Percentiles rank a stretch among this genome's conserved stretches.
phyloP scores from a whole-genome alignment of 768 basidiomycete species.

The Leccinum barrowsii region DNA sequence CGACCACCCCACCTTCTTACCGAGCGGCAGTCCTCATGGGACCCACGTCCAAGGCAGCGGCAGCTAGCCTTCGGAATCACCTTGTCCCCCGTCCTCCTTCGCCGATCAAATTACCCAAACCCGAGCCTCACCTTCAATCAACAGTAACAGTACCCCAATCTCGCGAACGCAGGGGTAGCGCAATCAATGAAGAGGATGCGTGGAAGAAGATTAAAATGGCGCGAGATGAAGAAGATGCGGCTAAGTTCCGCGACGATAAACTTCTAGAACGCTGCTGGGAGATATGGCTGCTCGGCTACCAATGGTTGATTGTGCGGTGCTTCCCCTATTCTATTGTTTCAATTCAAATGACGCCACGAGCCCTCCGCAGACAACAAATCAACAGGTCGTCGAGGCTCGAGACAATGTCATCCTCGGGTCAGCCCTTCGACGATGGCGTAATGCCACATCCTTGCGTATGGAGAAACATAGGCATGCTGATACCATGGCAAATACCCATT shows the following conservation, averaged over 20 bases:
- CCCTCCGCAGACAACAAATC: slow-evolving; percentile 56
- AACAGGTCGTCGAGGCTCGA: slow-evolving; percentile 67
- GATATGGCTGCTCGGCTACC: slow-evolving; percentile 66
- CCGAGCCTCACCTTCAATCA: slow-evolving; percentile 16
- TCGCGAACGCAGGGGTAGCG: slow-evolving; percentile 44
- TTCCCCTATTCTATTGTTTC: slow-evolving; percentile 12
- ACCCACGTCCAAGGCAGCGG: slow-evolving; percentile 14
- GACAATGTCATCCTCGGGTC: slow-evolving; percentile 60
- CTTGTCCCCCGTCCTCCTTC: slow-evolving; percentile 20
- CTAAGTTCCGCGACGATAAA: slow-evolving; percentile 58
- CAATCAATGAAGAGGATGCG: slow-evolving; percentile 67
- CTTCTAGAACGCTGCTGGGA: slow-evolving; percentile 71
- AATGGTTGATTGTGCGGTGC: slow-evolving; percentile 69
- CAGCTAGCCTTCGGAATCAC: slow-evolving; percentile 12
- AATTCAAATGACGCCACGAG: slow-evolving; percentile 9
- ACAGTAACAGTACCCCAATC: slow-evolving; percentile 16
- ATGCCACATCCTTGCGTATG: slow-evolving; percentile 32
- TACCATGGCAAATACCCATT: slow-evolving; percentile 41
- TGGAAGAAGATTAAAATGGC: slow-evolving; percentile 76
- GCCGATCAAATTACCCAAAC: slow-evolving; percentile 30
- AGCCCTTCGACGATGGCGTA: slow-evolving; percentile 60
- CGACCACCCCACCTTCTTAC: slow-evolving; percentile 50
- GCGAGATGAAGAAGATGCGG: slow-evolving; percentile 69
- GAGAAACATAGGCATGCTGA: slow-evolving; percentile 43
- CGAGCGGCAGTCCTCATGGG: slow-evolving; percentile 37